Conservation (phyloP, 2,329 filamentous ascomycete species). For the Talaromyces sp. region DNA sequence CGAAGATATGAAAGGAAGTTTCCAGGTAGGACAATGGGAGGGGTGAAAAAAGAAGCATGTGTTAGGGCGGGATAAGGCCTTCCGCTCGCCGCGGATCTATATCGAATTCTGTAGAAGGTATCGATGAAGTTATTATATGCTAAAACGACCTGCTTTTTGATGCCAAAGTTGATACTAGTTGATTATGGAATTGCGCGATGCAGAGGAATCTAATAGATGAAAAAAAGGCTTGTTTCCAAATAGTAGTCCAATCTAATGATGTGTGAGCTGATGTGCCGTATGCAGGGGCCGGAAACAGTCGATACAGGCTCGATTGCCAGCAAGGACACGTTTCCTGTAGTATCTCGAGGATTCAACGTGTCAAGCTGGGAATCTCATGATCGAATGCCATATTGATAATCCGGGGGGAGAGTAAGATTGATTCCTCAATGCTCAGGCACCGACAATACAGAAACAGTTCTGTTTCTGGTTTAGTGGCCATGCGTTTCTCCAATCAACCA, state of each 20-base stretch:
- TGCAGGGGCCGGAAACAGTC: no score
- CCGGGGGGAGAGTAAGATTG: neutral
- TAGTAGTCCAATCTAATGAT: no score
- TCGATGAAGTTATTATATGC: no score
- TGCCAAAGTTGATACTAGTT: no score
- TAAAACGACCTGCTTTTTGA: no score
- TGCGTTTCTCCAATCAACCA: neutral
- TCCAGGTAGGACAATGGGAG: neutral
- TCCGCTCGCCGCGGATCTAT: neutral
- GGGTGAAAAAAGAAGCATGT: neutral
- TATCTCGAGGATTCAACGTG: no score
- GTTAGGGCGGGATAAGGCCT: neutral
- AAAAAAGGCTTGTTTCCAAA: no score
- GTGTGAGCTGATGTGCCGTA: neutral
- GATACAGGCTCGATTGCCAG: no score
- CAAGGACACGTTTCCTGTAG: no score
- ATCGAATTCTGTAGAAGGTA: neutral
- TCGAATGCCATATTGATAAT: neutral
- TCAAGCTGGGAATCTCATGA: no score
- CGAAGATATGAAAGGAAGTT: neutral
- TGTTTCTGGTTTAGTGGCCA: neutral
- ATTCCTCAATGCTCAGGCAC: neutral
- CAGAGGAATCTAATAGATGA: no score
- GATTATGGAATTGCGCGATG: neutral
- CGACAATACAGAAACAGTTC: neutral